Base-by-base conservation (phyloP, 2,329 filamentous ascomycete species). In the Whalleya microplaca region DNA sequence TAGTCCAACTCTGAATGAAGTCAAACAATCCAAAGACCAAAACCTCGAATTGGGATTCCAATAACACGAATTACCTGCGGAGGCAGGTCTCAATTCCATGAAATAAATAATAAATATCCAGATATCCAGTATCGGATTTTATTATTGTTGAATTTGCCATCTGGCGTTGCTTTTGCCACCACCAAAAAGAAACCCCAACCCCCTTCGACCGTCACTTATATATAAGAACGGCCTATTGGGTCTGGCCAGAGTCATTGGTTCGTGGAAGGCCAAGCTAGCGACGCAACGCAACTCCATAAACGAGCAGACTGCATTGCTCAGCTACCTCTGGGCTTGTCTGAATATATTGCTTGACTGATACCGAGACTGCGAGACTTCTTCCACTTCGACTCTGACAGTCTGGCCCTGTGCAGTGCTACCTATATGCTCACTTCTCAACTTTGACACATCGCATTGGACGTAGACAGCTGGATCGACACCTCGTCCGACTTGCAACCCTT, bases 241-340 rank as follows among this genome's bases (percentile, higher is more conserved):
- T 51, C 55, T 51, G 44, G 55, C 58, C 32, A 8, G 44, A 55
- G 49, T 41, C 42, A 63, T 63, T 63, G 60, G 60, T 55, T 63
- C 52, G 46, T 50, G 57, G 51, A 48, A 46, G 47, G 60, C 58
- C 58, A 63, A 58, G 60, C 53, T 48, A 45, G 55, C 45, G 48
- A 58, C 52, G 53, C 45, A 51, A 53, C 48, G 46, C 48, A 49
- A 48, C 48, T 47, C 40, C 27, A 48, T 52, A 44, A 58, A 51
- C 46, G 41, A 48, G 10, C 41, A 42, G n/a, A 44, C 18, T 44
- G 18, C 42, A 32, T 32, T 48, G 52, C 43, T 53, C 44, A 53
- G 54, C 55, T 37, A 12, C 32, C 32, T 37, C 32, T 37, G 10
- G 4, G 32, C 8, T 37, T 37, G 32, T 52, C 53, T 51, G 48